Evolutionary conservation across 73 alveolate genomes (phyloP).

Genomic region (Paramecium caudatum): DNA sequence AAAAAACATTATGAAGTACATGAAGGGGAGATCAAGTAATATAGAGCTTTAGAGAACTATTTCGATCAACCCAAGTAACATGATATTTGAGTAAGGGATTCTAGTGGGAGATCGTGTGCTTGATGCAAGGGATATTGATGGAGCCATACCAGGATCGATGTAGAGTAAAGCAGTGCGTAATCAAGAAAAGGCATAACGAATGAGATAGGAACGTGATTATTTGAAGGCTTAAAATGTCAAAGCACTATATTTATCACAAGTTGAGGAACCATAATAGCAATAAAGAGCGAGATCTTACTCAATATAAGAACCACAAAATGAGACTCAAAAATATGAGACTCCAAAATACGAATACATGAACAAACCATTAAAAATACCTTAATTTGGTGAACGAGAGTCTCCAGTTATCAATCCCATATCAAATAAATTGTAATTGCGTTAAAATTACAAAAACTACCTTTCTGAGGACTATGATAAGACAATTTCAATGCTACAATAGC

Average conservation of each 20-base stretch:
- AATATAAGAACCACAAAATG: background rate
- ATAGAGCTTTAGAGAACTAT: slow-evolving; percentile 47
- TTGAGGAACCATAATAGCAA: slow-evolving; percentile 6
- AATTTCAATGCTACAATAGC: background rate
- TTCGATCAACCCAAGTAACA: slow-evolving; percentile 42
- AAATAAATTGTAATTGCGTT: slow-evolving; percentile 15
- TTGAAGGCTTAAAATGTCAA: background rate
- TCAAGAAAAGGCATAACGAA: slow-evolving; percentile 10
- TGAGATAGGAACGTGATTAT: background rate
- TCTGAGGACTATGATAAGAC: background rate
- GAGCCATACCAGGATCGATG: slow-evolving; percentile 33
- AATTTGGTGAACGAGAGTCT: background rate
- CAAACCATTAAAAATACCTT: slow-evolving; percentile 27
- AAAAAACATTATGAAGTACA: slow-evolving; percentile 50
- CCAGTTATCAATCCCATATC: slow-evolving; percentile 43
- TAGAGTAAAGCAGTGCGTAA: slow-evolving; percentile 11
- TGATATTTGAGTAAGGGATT: background rate
- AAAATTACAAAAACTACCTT: slow-evolving; percentile 9
- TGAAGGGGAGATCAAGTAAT: slow-evolving; percentile 57
- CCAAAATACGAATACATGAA: slow-evolving; percentile 60
- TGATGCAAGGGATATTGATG: slow-evolving; percentile 45
- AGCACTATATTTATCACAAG: background rate
- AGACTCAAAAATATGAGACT: background rate
- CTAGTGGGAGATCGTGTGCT: background rate
- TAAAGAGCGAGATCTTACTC: background rate